These are phyloP conservation scores for Teunomyces funiuensis DNA, from an alignment of 805 yeast genomes.

Conservation along the genomic window DNA sequence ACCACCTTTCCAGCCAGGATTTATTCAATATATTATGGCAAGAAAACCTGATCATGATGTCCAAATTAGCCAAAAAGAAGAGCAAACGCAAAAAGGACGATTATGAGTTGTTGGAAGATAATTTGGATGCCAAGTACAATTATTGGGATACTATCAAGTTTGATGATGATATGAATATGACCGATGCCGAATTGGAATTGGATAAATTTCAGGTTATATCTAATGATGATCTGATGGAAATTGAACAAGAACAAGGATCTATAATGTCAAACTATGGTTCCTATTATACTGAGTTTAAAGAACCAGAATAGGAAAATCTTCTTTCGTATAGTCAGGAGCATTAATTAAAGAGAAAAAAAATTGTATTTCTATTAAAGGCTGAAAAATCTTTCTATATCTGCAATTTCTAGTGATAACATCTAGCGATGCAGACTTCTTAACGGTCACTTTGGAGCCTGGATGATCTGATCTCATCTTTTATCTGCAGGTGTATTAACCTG, in stretches of 20 bases:
- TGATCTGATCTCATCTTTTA: no score
- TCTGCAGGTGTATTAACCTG: neutral
- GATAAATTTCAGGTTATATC: neutral
- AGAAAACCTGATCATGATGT: constrained; percentile 26
- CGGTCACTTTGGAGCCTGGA: no score
- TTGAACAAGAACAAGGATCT: neutral
- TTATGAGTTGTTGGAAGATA: neutral
- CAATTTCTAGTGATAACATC: no score
- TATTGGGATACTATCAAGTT: constrained; percentile 37
- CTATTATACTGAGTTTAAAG: constrained; percentile 14
- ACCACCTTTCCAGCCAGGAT: constrained; percentile 20
- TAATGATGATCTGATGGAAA: constrained; percentile 3
- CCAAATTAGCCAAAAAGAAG: constrained; percentile 13
- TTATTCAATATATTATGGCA: constrained; percentile 24
- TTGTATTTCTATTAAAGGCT: no score
- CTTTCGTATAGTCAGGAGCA: no score
- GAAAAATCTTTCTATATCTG: no score
- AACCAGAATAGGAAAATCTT: no score
- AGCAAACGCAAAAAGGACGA: neutral
- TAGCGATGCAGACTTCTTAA: no score
- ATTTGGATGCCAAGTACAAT: constrained; percentile 21
- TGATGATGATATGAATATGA: constrained; percentile 30
- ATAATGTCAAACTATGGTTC: constrained; percentile 20
- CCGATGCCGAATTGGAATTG: constrained; percentile 9
- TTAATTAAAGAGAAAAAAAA: no score